Evolutionary conservation across 441 rosid species (phyloP).

Genomic region (Syzygium syzygioides): DNA sequence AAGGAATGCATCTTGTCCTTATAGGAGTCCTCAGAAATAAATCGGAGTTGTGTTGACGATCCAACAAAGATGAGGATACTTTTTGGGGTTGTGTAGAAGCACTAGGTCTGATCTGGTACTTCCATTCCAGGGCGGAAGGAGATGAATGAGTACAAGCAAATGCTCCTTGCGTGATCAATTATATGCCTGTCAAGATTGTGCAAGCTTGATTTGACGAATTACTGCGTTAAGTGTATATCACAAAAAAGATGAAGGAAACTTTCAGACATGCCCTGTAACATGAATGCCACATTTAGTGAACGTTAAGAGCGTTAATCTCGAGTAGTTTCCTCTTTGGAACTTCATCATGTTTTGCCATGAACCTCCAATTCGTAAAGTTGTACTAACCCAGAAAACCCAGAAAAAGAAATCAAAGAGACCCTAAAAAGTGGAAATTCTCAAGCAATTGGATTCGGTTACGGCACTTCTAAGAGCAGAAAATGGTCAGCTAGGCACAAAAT

Average conservation of each 20-base stretch:
- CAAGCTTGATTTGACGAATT: too few species aligned
- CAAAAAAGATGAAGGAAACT: too few species aligned
- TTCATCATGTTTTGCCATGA: background rate
- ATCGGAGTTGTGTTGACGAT: background rate
- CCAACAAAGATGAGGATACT: background rate
- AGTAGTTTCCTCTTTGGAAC: background rate
- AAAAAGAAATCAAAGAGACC: background rate
- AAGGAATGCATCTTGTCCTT: background rate
- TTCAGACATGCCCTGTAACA: background rate
- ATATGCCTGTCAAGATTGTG: too few species aligned
- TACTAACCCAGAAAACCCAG: too few species aligned
- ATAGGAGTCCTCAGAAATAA: background rate
- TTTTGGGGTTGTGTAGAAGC: background rate
- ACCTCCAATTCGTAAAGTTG: background rate
- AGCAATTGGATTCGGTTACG: background rate
- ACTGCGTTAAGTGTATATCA: too few species aligned
- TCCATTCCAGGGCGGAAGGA: fast-evolving
- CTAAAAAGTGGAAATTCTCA: background rate
- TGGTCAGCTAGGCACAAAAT: too few species aligned
- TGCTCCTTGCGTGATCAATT: background rate
- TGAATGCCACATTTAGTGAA: background rate
- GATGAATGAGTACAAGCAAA: background rate
- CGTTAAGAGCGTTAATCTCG: background rate
- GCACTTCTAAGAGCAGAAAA: background rate
- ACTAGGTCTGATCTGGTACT: fast-evolving